Percentiles rank a stretch among this genome's conserved stretches.
phyloP scores from a whole-genome alignment of 2,329 filamentous ascomycete species.

The Dothidotthia symphoricarpi region DNA sequence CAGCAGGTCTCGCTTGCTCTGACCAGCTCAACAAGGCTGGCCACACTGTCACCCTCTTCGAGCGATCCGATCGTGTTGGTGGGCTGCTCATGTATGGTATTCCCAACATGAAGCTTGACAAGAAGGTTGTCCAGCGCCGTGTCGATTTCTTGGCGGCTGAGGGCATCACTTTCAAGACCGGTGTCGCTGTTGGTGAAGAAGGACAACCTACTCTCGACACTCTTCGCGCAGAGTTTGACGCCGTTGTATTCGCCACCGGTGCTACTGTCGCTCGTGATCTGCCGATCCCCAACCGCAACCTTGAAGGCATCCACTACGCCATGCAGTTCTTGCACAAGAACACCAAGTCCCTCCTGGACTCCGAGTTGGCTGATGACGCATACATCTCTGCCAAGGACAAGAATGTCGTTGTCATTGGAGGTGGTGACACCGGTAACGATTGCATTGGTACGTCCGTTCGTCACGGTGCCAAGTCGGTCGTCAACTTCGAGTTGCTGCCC shows the following conservation, averaged over 20 bases:
- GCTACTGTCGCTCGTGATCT: constrained; percentile 91
- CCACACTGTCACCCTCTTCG: constrained; percentile 84
- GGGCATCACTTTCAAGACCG: constrained; percentile 78
- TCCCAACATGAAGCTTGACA: constrained; percentile 99
- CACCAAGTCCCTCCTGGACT: constrained; percentile 95
- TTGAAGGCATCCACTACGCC: constrained; percentile 89
- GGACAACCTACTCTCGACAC: constrained; percentile 66
- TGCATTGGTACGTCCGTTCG: constrained; percentile 96
- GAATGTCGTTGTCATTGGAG: constrained; percentile 93
- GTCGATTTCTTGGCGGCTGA: constrained; percentile 93
- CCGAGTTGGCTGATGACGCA: constrained; percentile 73
- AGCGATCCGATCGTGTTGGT: constrained; percentile 85
- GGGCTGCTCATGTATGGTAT: constrained; percentile 98
- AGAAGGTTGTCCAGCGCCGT: constrained; percentile 91
- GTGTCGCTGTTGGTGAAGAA: constrained; percentile 75
- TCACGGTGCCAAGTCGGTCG: constrained; percentile 91
- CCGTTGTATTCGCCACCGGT: constrained; percentile 87
- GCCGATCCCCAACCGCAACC: constrained; percentile 82
- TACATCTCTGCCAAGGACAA: constrained; percentile 97
- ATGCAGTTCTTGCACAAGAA: constrained; percentile 98
- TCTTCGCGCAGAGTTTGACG: constrained; percentile 72
- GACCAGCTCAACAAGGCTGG: constrained; percentile 94
- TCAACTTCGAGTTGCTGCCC: constrained; percentile 93
- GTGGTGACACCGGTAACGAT: constrained; percentile 96
- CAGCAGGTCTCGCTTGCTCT: constrained; percentile 82